These are phyloP conservation scores for Pseudozyma tsukubaensis DNA, from an alignment of 1,284 basidiomycete species.

Conservation along the genomic window DNA sequence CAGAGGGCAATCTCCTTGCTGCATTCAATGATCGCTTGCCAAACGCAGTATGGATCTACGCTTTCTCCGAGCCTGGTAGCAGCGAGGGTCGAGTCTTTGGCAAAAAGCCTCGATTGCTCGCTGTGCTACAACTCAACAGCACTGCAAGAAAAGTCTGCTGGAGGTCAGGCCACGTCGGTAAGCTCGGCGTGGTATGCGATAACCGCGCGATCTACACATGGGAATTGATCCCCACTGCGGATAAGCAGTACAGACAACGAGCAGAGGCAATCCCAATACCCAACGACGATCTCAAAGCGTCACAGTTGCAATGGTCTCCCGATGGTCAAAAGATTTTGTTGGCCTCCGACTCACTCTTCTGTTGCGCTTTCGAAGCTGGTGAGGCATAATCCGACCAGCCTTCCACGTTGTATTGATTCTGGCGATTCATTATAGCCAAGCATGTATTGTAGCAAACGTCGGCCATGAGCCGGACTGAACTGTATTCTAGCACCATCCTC, in stretches of 20 bases:
- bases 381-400: conserved; percentile 5
- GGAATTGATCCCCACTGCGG: conserved; percentile 71
- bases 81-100: conserved; percentile 68
- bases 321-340: conserved; percentile 82
- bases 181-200: conserved; percentile 78
- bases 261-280: conserved; percentile 54
- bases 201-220: conserved; percentile 79
- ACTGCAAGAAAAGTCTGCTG: conserved; percentile 77
- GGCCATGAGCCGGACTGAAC: neutral
- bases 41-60: conserved; percentile 74
- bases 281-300: conserved; percentile 66
- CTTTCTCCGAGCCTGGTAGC: conserved; percentile 73
- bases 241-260: conserved; percentile 26
- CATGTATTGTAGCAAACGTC: conserved; percentile 18
- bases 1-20: conserved; percentile 53
- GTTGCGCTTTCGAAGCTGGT: conserved; percentile 73
- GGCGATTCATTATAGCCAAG: neutral
- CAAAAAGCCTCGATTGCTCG: conserved; percentile 74
- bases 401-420: neutral
- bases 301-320: conserved; percentile 81
- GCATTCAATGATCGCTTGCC: conserved; percentile 72
- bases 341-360: conserved; percentile 79
- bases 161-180: conserved; percentile 79
- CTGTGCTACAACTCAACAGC: conserved; percentile 76
- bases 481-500: conserved; percentile 17